Base-by-base conservation (phyloP, 2,329 filamentous ascomycete genomes). In the Lachnellula arida region DNA sequence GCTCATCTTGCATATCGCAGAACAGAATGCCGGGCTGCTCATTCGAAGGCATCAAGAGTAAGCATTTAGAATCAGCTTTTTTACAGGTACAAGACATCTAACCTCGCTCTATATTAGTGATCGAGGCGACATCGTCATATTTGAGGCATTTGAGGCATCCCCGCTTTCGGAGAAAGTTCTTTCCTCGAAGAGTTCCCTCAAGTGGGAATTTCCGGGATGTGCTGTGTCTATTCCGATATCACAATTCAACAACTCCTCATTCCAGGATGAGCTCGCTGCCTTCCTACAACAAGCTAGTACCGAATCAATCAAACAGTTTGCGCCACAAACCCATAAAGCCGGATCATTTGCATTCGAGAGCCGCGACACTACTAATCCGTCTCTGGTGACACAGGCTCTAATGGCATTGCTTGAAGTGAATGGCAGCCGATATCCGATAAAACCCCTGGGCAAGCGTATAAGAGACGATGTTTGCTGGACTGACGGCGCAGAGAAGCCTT, bases 131-230 rank as follows among this genome's bases (percentile, higher is more conserved):
- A 17, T 59, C 62, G 59, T 78, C 61, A 17, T 82, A 54, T 79
- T 86, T 46, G 85, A 88, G 66, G 74, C 75, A 0, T 87, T 87
- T 54, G 84, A 88, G 65, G 74, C 79, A 0, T 84, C 82, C 0
- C 73, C 85, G 0, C 64, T 66, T 0, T 80, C 79, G 1, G 73
- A 80, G 44, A 69, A 75, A 14, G 79, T 85, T 0, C 71, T 86
- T 2, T 74, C 75, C 0, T 69, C 80, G 0, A 68, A 78, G 19
- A 75, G 74, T 25, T 77, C 82, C 2, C 67, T 88, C 0, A 63
- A 73, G 54, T 84, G 84, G 76, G 74, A 79, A n/a, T 88, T 88
- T 59, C 85, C 85, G 0, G 81, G 79, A 0, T 71, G 68, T 15
- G 76, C 79, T 0, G 78, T 80, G 0, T 71, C 74, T 0, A 64